A percentile compares a stretch with the other conserved stretches of the same genome.
These are phyloP conservation scores for Sicyos baderoa DNA, from an alignment of 306 rosid species.

Conservation along the genomic window DNA sequence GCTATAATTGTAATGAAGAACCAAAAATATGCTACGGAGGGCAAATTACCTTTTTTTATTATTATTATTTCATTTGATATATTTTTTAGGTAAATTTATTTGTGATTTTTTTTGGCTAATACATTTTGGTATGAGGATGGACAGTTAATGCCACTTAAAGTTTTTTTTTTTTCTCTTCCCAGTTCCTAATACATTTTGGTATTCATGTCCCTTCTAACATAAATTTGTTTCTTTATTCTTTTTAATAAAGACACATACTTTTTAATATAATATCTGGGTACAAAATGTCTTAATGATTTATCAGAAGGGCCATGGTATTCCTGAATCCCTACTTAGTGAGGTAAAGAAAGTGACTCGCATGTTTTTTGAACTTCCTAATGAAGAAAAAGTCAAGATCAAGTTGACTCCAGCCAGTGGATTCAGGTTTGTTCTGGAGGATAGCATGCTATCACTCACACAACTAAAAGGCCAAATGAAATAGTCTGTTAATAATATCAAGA, in stretches of 20 bases:
- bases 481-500: not conserved
- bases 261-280: not conserved
- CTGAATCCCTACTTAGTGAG: slow-evolving; percentile 50
- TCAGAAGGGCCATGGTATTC: slow-evolving; percentile 78
- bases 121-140: too few species aligned
- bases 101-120: not conserved
- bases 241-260: not conserved
- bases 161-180: not conserved
- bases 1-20: too few species aligned
- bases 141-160: not conserved
- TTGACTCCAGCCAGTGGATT: slow-evolving; percentile 53
- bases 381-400: slow-evolving; percentile 71
- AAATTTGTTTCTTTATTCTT: not conserved
- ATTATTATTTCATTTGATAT: too few species aligned
- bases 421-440: slow-evolving; percentile 44
- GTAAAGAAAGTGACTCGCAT: slow-evolving; percentile 44
- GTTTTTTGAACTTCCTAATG: slow-evolving; percentile 65
- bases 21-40: too few species aligned
- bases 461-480: not conserved
- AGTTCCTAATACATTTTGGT: not conserved
- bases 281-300: slow-evolving; percentile 16
- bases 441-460: not conserved
- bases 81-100: not conserved
- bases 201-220: not conserved
- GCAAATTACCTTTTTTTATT: too few species aligned